Base-by-base conservation (phyloP, 2,329 filamentous ascomycete genomes). In the Scopulariopsis brevicaulis region DNA sequence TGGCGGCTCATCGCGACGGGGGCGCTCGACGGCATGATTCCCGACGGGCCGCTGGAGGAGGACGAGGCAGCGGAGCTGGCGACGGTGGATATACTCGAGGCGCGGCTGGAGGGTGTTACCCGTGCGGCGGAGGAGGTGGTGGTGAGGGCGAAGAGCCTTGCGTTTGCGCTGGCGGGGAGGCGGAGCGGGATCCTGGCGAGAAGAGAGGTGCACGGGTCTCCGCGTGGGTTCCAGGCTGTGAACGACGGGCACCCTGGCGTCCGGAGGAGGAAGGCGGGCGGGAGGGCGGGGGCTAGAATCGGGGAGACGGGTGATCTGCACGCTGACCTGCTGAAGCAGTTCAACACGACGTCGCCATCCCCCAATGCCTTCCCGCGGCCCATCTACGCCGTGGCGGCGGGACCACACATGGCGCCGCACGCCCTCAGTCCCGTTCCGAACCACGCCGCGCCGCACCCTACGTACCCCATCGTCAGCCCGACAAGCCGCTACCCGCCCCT, bases 11-110 rank as follows among this genome's bases (percentile, higher is more conserved):
- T 96, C 63, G 84, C 85, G 58, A 92, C 88, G 46, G 90, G 90
- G 32, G 88, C 89, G 63, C 82, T 92, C 12, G 89, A 95, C 69
- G 86, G 90, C 67, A 77, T 80, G 59, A 90, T 91, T 20, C 86
- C 90, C 2, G 85, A 87, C 15, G 84, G 92, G 62, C 89, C 90
- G 1, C 85, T 94, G 54, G 83, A 88, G 59, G 90, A 95, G 67
- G 90, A 96, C 66, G 91, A 96, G 71, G 84, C 86, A 67, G 90
- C 90, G 63, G 90, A 96, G 68, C 71, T 95, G 43, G 89, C 85
- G 14, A 93, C 90, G 0, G 75, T 95, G 64, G 89, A 94, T 64
- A 92, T 95, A 55, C 71, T 96, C 32, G 89, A 96, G 70, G 84
- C 86, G 69, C 87, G 90, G 61, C 74, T 95, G 40, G 82, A 84